Percentiles rank a stretch among this genome's conserved stretches.
Conservation (phyloP, 345 rosid species). For the Sisymbrium altissimum region DNA sequence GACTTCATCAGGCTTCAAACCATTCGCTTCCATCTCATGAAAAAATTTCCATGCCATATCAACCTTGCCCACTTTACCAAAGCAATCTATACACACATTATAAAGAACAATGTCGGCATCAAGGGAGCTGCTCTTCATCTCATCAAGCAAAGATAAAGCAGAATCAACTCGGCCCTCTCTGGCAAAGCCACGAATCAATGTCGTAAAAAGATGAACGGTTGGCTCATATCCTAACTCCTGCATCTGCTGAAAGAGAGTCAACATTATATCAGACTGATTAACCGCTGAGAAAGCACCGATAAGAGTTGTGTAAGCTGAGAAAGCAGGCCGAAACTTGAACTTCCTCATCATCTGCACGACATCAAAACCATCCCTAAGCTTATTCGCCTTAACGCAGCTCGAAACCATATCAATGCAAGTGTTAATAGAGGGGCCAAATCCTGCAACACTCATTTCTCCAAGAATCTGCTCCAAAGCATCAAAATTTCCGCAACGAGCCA, state of each 20-base stretch:
- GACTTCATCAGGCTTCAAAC: slow-evolving; percentile 80
- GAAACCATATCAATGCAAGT: slow-evolving; percentile 55
- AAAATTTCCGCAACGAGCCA: slow-evolving; percentile 56
- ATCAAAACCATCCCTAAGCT: slow-evolving; percentile 72
- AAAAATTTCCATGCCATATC: slow-evolving; percentile 99
- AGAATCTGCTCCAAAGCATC: slow-evolving; percentile 63
- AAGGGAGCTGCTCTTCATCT: slow-evolving; percentile 77
- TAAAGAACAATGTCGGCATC: slow-evolving; percentile 84
- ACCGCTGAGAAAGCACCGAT: slow-evolving; percentile 76
- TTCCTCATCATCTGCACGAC: slow-evolving; percentile 77
- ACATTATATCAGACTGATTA: slow-evolving; percentile 65
- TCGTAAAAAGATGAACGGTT: slow-evolving; percentile 77
- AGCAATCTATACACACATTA: slow-evolving; percentile 92
- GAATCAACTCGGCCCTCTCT: slow-evolving; percentile 78
- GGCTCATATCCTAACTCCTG: slow-evolving; percentile 96
- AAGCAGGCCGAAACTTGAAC: slow-evolving; percentile 88
- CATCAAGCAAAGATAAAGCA: slow-evolving; percentile 82
- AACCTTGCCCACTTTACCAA: slow-evolving; percentile 85
- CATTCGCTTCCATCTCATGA: slow-evolving; percentile 74
- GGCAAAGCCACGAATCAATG: slow-evolving; percentile 77
- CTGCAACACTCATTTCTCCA: slow-evolving; percentile 86
- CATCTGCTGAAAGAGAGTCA: slow-evolving; percentile 81
- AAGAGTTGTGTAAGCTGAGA: slow-evolving; percentile 83
- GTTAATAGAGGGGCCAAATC: slow-evolving; percentile 64
- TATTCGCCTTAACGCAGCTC: slow-evolving; percentile 57